These are phyloP conservation scores for Diophrys sp. DNA, from an alignment of 73 alveolate genomes.

Conservation along the genomic window DNA sequence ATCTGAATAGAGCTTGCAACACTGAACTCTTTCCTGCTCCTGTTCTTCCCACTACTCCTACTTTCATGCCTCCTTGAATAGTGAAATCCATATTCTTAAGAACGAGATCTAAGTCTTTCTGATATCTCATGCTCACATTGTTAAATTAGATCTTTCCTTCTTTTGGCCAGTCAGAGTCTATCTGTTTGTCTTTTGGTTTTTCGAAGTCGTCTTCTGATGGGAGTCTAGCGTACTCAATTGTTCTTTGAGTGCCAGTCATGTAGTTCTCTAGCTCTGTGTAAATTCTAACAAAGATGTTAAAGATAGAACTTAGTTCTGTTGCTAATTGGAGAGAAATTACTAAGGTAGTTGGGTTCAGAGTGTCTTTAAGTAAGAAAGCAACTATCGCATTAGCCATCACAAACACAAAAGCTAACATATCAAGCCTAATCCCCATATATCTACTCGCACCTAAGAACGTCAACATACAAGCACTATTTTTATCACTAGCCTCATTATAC, in stretches of 20 bases:
- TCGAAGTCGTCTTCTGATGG: constrained; percentile 28
- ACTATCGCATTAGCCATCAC: neutral
- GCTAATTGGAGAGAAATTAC: neutral
- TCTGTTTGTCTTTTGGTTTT: constrained; percentile 8
- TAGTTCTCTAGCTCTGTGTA: constrained; percentile 14
- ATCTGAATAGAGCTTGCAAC: constrained; percentile 81
- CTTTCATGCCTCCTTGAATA: constrained; percentile 66
- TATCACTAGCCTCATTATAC: constrained; percentile 1
- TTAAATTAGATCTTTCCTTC: constrained; percentile 77
- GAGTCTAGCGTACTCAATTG: constrained; percentile 19
- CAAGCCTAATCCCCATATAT: constrained; percentile 4
- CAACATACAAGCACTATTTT: constrained; percentile 10
- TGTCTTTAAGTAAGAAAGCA: neutral
- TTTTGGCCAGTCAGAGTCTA: constrained; percentile 58
- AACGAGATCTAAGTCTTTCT: constrained; percentile 69
- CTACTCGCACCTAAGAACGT: constrained; percentile 11
- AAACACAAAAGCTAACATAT: neutral
- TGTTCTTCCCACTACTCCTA: constrained; percentile 91
- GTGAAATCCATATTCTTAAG: constrained; percentile 64
- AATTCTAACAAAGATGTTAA: constrained; percentile 7
- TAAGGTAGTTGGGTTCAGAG: neutral
- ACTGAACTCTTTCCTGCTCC: constrained; percentile 94
- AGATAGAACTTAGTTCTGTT: constrained; percentile 6
- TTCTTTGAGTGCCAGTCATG: constrained; percentile 31
- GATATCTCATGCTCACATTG: constrained; percentile 76